Evolutionary conservation across 768 basidiomycete genomes (phyloP).

Genomic region (Leccinum boreale): DNA sequence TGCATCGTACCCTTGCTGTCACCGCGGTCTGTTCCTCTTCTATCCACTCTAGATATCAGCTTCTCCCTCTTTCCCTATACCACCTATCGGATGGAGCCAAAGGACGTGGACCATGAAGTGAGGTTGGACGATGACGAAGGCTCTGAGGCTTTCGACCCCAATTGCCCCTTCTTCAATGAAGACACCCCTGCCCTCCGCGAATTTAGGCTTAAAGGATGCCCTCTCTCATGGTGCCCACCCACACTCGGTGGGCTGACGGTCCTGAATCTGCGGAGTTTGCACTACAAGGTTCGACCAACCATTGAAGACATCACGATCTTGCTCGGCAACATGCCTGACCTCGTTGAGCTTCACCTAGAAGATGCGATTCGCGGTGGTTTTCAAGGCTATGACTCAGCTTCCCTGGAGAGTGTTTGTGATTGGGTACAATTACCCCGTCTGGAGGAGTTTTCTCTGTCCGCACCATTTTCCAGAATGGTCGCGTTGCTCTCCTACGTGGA

Average conservation of each 20-base stretch:
- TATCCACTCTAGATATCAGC: not conserved
- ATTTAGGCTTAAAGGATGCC: not conserved
- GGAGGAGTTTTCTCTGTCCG: not conserved
- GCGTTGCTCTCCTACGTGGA: not conserved
- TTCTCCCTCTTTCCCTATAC: not conserved
- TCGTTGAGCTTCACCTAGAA: not conserved
- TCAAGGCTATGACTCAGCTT: not conserved
- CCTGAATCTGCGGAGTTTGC: not conserved
- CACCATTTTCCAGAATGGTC: not conserved
- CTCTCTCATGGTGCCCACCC: not conserved
- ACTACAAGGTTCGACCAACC: not conserved
- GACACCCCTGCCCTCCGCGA: not conserved
- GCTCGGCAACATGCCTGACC: slow-evolving; percentile 1
- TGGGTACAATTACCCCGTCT: not conserved
- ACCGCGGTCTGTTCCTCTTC: not conserved
- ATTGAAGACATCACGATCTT: not conserved
- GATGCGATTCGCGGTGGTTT: not conserved
- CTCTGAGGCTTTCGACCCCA: not conserved
- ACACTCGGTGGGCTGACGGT: not conserved
- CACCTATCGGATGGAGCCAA: not conserved
- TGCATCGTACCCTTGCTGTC: not conserved
- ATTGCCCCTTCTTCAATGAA: not conserved
- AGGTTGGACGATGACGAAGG: not conserved
- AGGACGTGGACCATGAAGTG: not conserved
- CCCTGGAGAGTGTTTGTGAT: not conserved